A percentile compares a stretch with the other conserved stretches of the same genome.
Conservation (phyloP, 2,329 filamentous ascomycete genomes). For the Neonectria sp. region DNA sequence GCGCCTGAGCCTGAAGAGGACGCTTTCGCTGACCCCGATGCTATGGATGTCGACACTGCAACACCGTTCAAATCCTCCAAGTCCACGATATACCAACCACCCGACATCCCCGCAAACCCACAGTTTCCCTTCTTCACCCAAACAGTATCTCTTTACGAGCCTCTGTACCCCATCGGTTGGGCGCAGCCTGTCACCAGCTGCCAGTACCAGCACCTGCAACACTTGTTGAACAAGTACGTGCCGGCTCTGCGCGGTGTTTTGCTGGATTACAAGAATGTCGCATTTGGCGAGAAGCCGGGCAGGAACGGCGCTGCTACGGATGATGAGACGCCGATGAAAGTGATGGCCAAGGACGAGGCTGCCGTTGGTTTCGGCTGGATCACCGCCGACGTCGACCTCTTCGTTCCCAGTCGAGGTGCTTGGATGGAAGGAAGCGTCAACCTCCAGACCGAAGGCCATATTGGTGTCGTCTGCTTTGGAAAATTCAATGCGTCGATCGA, state of each 20-base stretch:
- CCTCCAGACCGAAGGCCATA: conserved; percentile 88
- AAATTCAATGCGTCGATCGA: conserved; percentile 94
- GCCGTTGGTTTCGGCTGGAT: conserved; percentile 90
- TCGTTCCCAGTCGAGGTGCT: conserved; percentile 81
- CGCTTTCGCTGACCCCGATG: conserved; percentile 46
- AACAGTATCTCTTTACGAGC: conserved; percentile 85
- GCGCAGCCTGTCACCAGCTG: conserved; percentile 78
- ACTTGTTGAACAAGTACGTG: conserved; percentile 83
- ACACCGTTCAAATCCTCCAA: conserved; percentile 46
- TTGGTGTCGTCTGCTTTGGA: conserved; percentile 91
- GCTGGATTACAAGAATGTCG: conserved; percentile 79
- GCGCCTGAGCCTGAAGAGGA: conserved; percentile 32
- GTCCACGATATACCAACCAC: conserved; percentile 55
- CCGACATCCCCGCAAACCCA: conserved; percentile 57
- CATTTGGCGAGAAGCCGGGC: conserved; percentile 73
- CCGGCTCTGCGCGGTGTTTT: conserved; percentile 81
- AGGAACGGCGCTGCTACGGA: conserved; percentile 63
- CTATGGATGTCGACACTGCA: conserved; percentile 59
- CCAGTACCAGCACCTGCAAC: conserved; percentile 81
- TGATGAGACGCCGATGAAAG: conserved; percentile 63
- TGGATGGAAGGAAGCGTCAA: conserved; percentile 87
- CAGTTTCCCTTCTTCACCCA: conserved; percentile 83
- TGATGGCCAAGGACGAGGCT: conserved; percentile 81
- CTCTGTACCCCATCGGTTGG: conserved; percentile 80
- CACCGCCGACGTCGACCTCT: conserved; percentile 88